phyloP scores from a whole-genome alignment of 768 basidiomycete species.

The Suillus occidentalis region DNA sequence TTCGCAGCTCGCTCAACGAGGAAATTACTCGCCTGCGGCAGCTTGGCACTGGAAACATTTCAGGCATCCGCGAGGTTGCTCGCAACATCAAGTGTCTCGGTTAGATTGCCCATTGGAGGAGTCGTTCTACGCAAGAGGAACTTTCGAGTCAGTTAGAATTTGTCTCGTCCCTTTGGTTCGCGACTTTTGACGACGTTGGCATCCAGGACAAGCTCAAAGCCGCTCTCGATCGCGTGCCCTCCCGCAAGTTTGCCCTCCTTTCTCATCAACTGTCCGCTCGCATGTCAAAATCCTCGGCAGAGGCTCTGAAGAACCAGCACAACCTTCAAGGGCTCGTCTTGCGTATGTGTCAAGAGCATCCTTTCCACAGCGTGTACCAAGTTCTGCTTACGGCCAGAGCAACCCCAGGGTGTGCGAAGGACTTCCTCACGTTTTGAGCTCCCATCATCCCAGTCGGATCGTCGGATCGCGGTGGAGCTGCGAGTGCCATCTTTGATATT shows the following conservation, averaged over 20 bases:
- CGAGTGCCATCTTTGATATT: slow-evolving; percentile 56
- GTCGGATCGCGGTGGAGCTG: slow-evolving; percentile 68
- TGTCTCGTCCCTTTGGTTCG: slow-evolving; percentile 89
- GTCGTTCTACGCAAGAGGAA: slow-evolving; percentile 24
- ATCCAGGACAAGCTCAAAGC: slow-evolving; percentile 43
- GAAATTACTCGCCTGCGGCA: slow-evolving; percentile 65
- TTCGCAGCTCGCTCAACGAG: slow-evolving; percentile 50
- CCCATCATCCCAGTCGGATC: slow-evolving; percentile 48
- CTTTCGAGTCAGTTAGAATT: slow-evolving; percentile 36
- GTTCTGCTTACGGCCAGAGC: slow-evolving; percentile 63
- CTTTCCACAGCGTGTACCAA: slow-evolving; percentile 91
- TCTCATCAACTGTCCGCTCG: slow-evolving; percentile 95
- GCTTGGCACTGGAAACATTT: slow-evolving; percentile 77
- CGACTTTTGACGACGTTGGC: slow-evolving; percentile 67
- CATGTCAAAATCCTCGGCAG: slow-evolving; percentile 48
- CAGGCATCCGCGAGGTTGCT: slow-evolving; percentile 66
- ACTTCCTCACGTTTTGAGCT: slow-evolving; percentile 45
- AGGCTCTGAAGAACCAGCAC: slow-evolving; percentile 44
- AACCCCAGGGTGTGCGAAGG: slow-evolving; percentile 34
- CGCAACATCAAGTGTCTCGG: slow-evolving; percentile 79
- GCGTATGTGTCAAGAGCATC: slow-evolving; percentile 85
- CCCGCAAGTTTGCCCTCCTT: slow-evolving; percentile 87
- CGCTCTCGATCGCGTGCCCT: slow-evolving; percentile 65
- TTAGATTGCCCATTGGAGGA: slow-evolving; percentile 71
- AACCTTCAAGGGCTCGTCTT: slow-evolving; percentile 65